Evolutionary conservation across 352 stramenopile species (phyloP).

Genomic region (Poterioochromonas sp.): DNA sequence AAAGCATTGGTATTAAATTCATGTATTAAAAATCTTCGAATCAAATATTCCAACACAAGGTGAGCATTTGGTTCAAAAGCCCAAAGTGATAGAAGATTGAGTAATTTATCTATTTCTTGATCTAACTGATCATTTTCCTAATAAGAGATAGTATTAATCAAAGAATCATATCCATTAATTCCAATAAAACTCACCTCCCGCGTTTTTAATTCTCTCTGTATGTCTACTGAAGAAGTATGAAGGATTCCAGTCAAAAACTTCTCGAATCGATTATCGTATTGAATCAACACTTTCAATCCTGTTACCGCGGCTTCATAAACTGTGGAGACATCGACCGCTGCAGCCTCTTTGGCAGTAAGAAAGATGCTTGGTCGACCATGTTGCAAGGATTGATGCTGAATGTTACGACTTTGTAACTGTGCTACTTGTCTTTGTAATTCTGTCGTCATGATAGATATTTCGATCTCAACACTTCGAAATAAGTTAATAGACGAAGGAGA

Average conservation of each 20-base stretch:
- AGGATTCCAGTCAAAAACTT: constrained; percentile 41
- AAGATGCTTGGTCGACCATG: constrained; percentile 8
- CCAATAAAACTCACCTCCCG: constrained; percentile 33
- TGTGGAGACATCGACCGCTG: neutral
- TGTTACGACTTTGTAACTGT: neutral
- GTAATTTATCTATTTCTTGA: constrained; percentile 36
- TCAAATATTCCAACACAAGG: constrained; percentile 46
- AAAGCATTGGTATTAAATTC: constrained; percentile 46
- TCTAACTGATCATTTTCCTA: constrained; percentile 42
- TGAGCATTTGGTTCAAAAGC: constrained; percentile 39
- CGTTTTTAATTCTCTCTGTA: constrained; percentile 44
- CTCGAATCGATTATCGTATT: constrained; percentile 24
- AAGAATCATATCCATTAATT: neutral
- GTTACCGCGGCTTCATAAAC: constrained; percentile 15
- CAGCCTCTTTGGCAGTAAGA: constrained; percentile 22
- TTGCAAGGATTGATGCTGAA: neutral
- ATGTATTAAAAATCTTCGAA: constrained; percentile 47
- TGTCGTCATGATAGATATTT: constrained; percentile 6
- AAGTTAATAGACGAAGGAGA: no score
- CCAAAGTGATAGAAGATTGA: constrained; percentile 41
- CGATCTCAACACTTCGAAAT: no score
- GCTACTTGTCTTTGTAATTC: constrained; percentile 25
- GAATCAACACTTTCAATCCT: neutral
- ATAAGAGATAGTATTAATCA: neutral
- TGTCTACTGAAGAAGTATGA: constrained; percentile 43